phyloP scores from a whole-genome alignment of 208 protist species.

The Leishmania aethiopica region DNA sequence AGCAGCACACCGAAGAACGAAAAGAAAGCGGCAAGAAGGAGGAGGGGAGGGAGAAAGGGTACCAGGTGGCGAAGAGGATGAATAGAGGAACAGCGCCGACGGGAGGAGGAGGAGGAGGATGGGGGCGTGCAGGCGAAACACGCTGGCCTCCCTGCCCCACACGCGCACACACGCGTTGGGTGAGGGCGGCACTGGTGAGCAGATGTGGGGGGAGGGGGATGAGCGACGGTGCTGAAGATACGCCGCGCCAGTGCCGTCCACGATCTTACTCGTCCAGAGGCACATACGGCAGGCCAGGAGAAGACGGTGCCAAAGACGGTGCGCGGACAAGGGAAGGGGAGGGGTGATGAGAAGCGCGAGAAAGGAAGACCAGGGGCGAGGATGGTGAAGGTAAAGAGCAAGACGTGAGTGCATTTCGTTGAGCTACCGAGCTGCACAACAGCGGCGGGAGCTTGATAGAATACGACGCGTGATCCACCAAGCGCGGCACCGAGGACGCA shows the following conservation, averaged over 20 bases:
- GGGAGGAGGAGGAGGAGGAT: not conserved
- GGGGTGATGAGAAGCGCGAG: not conserved
- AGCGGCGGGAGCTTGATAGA: not conserved
- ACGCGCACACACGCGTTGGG: not conserved
- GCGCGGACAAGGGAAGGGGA: not conserved
- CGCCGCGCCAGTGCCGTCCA: not conserved
- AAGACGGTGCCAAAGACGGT: not conserved
- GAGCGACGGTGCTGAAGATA: not conserved
- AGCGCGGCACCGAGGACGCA: not conserved
- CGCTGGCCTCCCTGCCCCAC: not conserved
- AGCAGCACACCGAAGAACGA: not conserved
- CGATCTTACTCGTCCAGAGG: not conserved
- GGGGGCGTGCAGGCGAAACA: not conserved
- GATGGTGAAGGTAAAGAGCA: not conserved
- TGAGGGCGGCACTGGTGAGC: not conserved
- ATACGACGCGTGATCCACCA: not conserved
- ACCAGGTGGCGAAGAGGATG: not conserved
- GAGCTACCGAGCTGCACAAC: not conserved
- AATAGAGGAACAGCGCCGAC: not conserved
- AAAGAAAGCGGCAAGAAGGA: not conserved
- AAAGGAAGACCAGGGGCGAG: not conserved
- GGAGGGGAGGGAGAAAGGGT: not conserved
- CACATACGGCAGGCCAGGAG: not conserved
- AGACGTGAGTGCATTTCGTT: not conserved
- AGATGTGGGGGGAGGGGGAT: not conserved